Evolutionary conservation across 495 filamentous ascomycete genomes (phyloP), one percentile per base, ranked within the genome.

Genomic region (Pyrenula massariospora): DNA sequence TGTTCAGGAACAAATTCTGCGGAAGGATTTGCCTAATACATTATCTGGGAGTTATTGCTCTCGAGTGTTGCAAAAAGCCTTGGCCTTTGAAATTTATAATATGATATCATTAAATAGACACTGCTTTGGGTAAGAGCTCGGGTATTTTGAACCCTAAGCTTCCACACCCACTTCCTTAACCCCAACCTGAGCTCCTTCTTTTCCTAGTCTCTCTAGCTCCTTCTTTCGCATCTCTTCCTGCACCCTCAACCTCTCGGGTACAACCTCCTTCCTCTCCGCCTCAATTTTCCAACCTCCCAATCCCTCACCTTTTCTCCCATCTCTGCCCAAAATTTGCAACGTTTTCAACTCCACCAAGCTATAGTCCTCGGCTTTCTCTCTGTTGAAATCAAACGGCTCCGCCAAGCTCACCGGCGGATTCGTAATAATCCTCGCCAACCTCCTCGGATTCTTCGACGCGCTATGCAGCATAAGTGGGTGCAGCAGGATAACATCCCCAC

Each of bases 391-490:
- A 64, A 88, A 86, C 12, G 84, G 84, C 65, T 81, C 68, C 24
- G 73, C 83, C 48, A 88, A 63, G 23, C 73, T 73, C 0, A 87
- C 82, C 0, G 83, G 81, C 19, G 85, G 84, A 63, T 89, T 91
- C 49, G 84, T 89, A 65, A 88, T 88, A 60, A 88, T 80, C 15
- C 85, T 73, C 5, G 80, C 72, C 24, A 69, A 70, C 31, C 86
- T 72, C 56, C 80, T 60, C 55, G 77, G 70, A 60, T 88, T 88
- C 56, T 73, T 73, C 10, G 79, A 81, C 21, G 81, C 77, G 3
- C 78, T 80, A 67, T 89, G 84, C 57, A 86, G 68, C 84, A 86
- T 89, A n/a, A 88, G 68, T 50, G 85, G 84, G 59, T 89, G 86
- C 58, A 89, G 66, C 21, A 89, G 70, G 58, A 82, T 80, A 15